A percentile compares a stretch with the other conserved stretches of the same genome.
phyloP scores from a whole-genome alignment of 768 basidiomycete genomes.

The Podaxis sp. region DNA sequence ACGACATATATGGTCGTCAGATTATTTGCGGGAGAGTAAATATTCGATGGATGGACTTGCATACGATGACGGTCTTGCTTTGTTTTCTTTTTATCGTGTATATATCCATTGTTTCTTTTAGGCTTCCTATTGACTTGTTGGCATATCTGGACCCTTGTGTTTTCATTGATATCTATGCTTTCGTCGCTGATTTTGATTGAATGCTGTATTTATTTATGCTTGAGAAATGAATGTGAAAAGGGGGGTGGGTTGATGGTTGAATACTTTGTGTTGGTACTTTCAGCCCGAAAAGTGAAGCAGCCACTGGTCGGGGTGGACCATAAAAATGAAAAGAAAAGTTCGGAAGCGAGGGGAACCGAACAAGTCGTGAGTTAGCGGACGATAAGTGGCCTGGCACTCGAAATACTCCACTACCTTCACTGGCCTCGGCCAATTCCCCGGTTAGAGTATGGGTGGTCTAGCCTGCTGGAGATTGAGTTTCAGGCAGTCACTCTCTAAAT shows the following conservation, averaged over 20 bases:
- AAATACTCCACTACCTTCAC: too few species aligned
- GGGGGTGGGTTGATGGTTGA: neutral
- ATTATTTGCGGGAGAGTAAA: constrained; percentile 84
- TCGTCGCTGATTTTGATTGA: neutral
- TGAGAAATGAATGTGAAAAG: neutral
- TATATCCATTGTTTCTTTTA: neutral
- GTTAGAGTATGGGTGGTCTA: too few species aligned
- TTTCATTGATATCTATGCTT: neutral
- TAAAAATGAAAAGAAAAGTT: too few species aligned
- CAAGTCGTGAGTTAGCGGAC: too few species aligned
- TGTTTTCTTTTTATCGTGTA: neutral
- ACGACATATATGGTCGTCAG: constrained; percentile 81
- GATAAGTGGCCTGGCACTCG: too few species aligned
- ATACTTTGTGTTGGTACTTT: neutral
- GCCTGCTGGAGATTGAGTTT: too few species aligned
- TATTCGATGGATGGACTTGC: neutral
- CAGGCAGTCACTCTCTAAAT: too few species aligned
- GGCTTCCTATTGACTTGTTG: neutral
- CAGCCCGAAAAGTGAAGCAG: too few species aligned
- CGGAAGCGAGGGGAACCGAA: too few species aligned
- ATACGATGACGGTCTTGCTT: neutral
- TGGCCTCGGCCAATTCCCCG: too few species aligned
- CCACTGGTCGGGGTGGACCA: too few species aligned
- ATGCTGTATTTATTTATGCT: neutral
- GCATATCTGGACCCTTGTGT: neutral